Conservation (phyloP, 345 rosid genomes). For the Lumnitzera littorea region DNA sequence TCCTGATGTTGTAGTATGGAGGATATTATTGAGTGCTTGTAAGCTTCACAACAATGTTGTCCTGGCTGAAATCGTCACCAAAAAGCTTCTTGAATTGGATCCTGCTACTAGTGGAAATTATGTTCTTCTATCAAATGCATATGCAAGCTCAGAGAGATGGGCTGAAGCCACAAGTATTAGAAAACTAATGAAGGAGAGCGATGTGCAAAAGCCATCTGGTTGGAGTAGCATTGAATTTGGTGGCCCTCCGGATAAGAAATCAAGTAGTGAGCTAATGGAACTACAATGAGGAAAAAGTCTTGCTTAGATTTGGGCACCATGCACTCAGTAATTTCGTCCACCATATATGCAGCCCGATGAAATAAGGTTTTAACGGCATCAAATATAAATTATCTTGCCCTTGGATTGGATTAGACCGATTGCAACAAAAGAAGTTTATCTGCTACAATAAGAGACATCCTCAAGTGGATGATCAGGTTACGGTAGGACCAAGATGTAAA, state of each 20-base stretch:
- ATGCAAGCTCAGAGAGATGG: slow-evolving; percentile 54
- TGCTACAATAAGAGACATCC: too few relatives aligned
- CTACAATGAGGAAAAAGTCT: too few relatives aligned
- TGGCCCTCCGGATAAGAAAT: slow-evolving; percentile 3
- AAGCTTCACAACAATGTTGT: slow-evolving; percentile 47
- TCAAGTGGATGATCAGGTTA: too few relatives aligned
- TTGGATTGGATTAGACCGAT: too few relatives aligned
- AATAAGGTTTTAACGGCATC: too few relatives aligned
- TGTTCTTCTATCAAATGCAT: slow-evolving; percentile 51
- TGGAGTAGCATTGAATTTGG: slow-evolving; percentile 37
- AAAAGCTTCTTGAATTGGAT: slow-evolving; percentile 44
- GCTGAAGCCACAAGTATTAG: slow-evolving; percentile 38
- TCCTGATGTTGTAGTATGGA: slow-evolving; percentile 53
- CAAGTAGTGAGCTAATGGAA: neutral
- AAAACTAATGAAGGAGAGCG: slow-evolving; percentile 33
- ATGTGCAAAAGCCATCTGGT: slow-evolving; percentile 39
- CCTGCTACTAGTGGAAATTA: slow-evolving; percentile 55
- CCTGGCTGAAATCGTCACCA: slow-evolving; percentile 41
- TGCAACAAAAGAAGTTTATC: too few relatives aligned
- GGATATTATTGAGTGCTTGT: slow-evolving; percentile 54
- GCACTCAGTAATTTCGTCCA: too few relatives aligned
- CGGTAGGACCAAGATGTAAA: too few relatives aligned
- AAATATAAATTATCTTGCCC: too few relatives aligned
- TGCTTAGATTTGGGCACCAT: too few relatives aligned
- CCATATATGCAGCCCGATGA: too few relatives aligned